Evolutionary conservation across 352 stramenopile genomes (phyloP), one percentile per base, ranked within the genome.

Genomic region (Phytophthora aleatoria): DNA sequence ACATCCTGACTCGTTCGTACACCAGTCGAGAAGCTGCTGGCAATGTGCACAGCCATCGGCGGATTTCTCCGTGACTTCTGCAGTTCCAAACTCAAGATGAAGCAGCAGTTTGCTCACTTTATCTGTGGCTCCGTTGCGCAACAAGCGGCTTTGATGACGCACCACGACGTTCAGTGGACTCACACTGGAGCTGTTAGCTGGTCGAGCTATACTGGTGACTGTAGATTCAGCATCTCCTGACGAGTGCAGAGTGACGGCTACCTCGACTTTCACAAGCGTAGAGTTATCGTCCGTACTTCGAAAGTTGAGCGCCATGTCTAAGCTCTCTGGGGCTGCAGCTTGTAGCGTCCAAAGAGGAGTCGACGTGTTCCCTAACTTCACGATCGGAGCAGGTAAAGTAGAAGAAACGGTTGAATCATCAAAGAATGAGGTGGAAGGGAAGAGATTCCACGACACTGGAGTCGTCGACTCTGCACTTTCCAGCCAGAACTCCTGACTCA

Each of bases 171-270:
- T 61, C 38, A 67, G 52, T 0, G 64, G 49, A 28, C 39, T 67
- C 15, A 26, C 49, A 20, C 24, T 67, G 15, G 56, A 55, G 33
- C 24, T 53, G 33, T n/a, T 57, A n/a, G 63, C 47, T 2, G 60
- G 33, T 3, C 76, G 60, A n/a, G 77, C 73, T 48, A 87, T 87
- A 64, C 77, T 87, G 35, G 80, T 89, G 71, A 85, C 74, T 2
- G 73, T 83, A 20, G 80, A 76, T 9, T 73, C 70, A 11, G 77
- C 76, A 42, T 89, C 75, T 1, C 66, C 53, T 7, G 64, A 52
- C 4, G 71, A 71, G 16, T 71, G 73, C 13, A 87, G 69, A 24
- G 77, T 79, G 2, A 77, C 74, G 7, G 65, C 64, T 51, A 89
- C 64, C 49, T 87, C 77, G 0, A 89, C 67, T 36, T 73, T 83